Percentiles rank a stretch among this genome's conserved stretches.
These are phyloP conservation scores for Larix kaempferi DNA, from an alignment of 75 land plant species.

Conservation along the genomic window DNA sequence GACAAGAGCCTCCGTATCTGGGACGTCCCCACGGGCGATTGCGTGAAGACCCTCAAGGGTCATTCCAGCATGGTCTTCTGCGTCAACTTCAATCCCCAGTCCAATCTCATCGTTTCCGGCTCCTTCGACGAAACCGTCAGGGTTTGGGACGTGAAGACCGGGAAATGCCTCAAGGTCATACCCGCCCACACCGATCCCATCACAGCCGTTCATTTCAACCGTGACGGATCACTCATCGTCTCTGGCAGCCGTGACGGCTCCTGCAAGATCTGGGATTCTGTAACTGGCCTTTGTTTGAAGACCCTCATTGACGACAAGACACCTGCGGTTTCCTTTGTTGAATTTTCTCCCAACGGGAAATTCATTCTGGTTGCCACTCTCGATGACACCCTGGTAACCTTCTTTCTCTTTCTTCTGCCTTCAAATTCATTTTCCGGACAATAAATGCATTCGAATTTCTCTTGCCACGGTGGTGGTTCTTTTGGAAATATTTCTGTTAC, in stretches of 20 bases:
- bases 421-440: background rate
- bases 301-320: constrained; percentile 84
- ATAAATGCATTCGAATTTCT: background rate
- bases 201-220: constrained; percentile 75
- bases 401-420: background rate
- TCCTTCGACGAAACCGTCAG: constrained; percentile 88
- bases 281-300: constrained; percentile 81
- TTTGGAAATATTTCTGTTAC: background rate
- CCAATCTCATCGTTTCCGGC: constrained; percentile 80
- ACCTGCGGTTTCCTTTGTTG: constrained; percentile 88
- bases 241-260: constrained; percentile 91
- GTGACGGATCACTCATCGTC: constrained; percentile 79
- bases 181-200: constrained; percentile 94
- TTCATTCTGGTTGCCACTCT: constrained; percentile 85
- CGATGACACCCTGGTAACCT: constrained; percentile 79
- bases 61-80: constrained; percentile 92
- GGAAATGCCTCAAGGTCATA: constrained; percentile 67
- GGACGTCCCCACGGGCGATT: constrained; percentile 40
- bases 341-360: constrained; percentile 97
- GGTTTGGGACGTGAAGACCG: constrained; percentile 92
- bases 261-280: constrained; percentile 88
- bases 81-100: constrained; percentile 87
- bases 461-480: background rate
- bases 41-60: constrained; percentile 75
- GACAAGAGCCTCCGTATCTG: constrained; percentile 62